Evolutionary conservation across 768 basidiomycete species (phyloP).

Genomic region (Saitozyma sp.): DNA sequence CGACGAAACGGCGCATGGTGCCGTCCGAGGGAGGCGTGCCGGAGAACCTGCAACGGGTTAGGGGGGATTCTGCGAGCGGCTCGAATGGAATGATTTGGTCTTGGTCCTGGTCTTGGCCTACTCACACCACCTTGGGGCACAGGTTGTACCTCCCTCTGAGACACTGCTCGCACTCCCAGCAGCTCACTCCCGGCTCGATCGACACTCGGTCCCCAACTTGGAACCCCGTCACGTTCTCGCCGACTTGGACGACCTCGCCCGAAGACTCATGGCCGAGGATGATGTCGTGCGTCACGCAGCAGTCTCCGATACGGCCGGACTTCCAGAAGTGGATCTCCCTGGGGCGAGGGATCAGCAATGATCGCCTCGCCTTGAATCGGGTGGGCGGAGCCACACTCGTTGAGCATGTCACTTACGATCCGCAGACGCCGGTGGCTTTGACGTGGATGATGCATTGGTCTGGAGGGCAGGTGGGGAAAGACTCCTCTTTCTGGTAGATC

Average conservation of each 20-base stretch:
- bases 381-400: too few species aligned
- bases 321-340: conserved; percentile 36
- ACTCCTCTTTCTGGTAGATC: conserved; percentile 32
- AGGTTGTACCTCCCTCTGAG: conserved; percentile 32
- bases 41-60: conserved; percentile 19
- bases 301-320: conserved; percentile 31
- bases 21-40: conserved; percentile 37
- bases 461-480: conserved; percentile 26
- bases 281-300: conserved; percentile 32
- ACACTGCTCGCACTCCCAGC: conserved; percentile 32
- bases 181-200: conserved; percentile 36
- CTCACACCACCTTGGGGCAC: conserved; percentile 35
- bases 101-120: not conserved
- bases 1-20: conserved; percentile 34
- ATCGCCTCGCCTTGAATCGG: not conserved
- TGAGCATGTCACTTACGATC: conserved; percentile 9
- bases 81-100: too few species aligned
- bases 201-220: conserved; percentile 34
- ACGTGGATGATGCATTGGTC: conserved; percentile 35
- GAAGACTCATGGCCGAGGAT: conserved; percentile 39
- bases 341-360: not conserved
- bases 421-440: conserved; percentile 34
- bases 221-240: conserved; percentile 24
- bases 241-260: conserved; percentile 33
- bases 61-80: not conserved